These are phyloP conservation scores for Neoscytalidium dimidiatum DNA, from an alignment of 2,329 filamentous ascomycete species.

Conservation along the genomic window DNA sequence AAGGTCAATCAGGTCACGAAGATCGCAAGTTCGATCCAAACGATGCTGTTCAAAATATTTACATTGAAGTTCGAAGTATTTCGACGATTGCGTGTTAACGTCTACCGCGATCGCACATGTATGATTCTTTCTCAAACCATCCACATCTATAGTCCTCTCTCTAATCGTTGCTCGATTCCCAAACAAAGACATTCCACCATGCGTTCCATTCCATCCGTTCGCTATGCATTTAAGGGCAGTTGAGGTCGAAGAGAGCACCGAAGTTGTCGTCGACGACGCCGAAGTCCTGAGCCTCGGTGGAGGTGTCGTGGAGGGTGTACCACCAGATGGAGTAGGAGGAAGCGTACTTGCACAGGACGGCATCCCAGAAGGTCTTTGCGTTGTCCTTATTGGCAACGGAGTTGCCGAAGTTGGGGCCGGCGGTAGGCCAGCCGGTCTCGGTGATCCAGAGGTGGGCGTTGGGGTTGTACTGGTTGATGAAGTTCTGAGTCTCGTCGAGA, in stretches of 20 bases:
- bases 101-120: not conserved
- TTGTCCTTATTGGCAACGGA: slow-evolving; percentile 7
- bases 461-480: slow-evolving; percentile 32
- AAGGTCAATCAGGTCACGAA: not conserved
- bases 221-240: slow-evolving; percentile 3
- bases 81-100: not conserved
- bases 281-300: slow-evolving; percentile 19
- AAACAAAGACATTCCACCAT: slow-evolving; percentile 4
- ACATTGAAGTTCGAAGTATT: slow-evolving; percentile 2
- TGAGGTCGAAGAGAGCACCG: slow-evolving; percentile 20
- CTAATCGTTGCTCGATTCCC: not conserved
- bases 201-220: not conserved
- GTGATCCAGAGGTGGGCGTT: slow-evolving; percentile 38
- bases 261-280: slow-evolving; percentile 21
- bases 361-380: slow-evolving; percentile 23
- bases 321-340: slow-evolving; percentile 22
- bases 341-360: slow-evolving; percentile 20
- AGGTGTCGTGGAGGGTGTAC: slow-evolving; percentile 22
- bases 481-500: slow-evolving; percentile 31
- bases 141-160: not conserved
- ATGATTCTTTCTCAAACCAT: not conserved
- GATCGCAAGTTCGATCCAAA: not conserved
- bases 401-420: slow-evolving; percentile 21
- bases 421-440: slow-evolving; percentile 25
- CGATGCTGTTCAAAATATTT: not conserved